Conservation (phyloP, 2,329 filamentous ascomycete genomes). For the Fragosphaeria purpurea region DNA sequence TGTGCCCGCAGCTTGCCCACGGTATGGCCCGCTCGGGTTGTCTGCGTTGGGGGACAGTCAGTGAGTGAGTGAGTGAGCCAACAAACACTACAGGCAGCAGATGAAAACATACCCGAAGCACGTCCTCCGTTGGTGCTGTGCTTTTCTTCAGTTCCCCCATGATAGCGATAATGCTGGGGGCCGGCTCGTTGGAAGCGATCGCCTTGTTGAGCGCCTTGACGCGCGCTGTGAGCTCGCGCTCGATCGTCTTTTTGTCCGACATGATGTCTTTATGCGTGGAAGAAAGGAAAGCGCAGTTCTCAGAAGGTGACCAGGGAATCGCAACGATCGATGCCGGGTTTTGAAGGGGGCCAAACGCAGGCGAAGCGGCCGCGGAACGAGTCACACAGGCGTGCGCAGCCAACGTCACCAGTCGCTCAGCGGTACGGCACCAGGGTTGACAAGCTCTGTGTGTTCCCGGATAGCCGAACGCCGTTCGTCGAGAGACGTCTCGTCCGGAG, state of each 20-base stretch:
- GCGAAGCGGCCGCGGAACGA: no score
- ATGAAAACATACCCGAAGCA: conserved; percentile 58
- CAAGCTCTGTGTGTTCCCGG: no score
- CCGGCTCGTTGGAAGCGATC: conserved; percentile 61
- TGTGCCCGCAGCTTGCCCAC: conserved; percentile 75
- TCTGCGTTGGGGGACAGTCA: conserved; percentile 27
- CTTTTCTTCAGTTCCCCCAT: conserved; percentile 72
- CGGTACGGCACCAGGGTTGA: no score
- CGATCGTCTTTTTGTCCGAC: conserved; percentile 34
- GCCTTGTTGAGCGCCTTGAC: conserved; percentile 76
- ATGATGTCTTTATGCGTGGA: neutral
- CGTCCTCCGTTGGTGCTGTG: conserved; percentile 75
- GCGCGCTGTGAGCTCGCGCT: conserved; percentile 68
- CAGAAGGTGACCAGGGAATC: no score
- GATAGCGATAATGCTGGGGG: conserved; percentile 61
- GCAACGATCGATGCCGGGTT: neutral
- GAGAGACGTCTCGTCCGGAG: no score
- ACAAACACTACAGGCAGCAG: neutral
- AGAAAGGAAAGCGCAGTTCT: neutral
- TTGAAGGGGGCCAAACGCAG: neutral
- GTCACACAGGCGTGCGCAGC: no score
- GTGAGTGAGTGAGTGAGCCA: neutral
- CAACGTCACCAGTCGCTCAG: no score
- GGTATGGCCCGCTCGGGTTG: conserved; percentile 82
- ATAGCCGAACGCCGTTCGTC: no score